Evolutionary conservation across 179 eudicot genomes (phyloP).

Genomic region (Beta lomatogona): DNA sequence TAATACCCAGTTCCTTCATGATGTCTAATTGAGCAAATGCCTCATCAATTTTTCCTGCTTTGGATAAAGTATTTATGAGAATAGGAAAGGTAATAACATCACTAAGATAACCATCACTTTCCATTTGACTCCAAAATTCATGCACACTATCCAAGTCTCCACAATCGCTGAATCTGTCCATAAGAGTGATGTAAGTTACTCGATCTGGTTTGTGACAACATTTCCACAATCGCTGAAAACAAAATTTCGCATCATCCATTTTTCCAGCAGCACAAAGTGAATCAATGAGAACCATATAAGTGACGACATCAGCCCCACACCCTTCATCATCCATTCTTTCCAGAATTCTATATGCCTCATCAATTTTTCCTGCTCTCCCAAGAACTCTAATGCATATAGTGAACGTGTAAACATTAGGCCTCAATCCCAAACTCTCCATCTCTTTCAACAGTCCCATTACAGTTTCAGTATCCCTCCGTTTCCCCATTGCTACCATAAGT

Average conservation of each 20-base stretch:
- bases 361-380: slow-evolving; percentile 76
- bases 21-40: slow-evolving; percentile 62
- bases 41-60: slow-evolving; percentile 64
- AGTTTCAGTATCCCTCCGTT: slow-evolving; percentile 68
- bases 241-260: slow-evolving; percentile 66
- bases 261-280: slow-evolving; percentile 77
- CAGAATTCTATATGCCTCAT: slow-evolving; percentile 60
- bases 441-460: slow-evolving; percentile 68
- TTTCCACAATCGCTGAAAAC: too few relatives aligned
- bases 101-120: slow-evolving; percentile 69
- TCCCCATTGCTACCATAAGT: slow-evolving; percentile 87
- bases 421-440: slow-evolving; percentile 76
- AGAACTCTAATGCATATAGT: slow-evolving; percentile 90
- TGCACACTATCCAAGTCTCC: slow-evolving; percentile 71
- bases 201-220: slow-evolving; percentile 80
- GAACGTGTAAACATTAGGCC: slow-evolving; percentile 85
- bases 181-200: slow-evolving; percentile 83
- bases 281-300: slow-evolving; percentile 86
- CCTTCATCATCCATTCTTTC: slow-evolving; percentile 81
- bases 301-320: slow-evolving; percentile 86
- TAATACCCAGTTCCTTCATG: slow-evolving; percentile 61
- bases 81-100: slow-evolving; percentile 85
- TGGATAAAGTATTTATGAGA: slow-evolving; percentile 70
- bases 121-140: slow-evolving; percentile 73
- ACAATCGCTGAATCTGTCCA: slow-evolving; percentile 75